These are phyloP conservation scores for Mortierella alpina DNA, from an alignment of 192 early-diverging fungal genomes.

Conservation along the genomic window DNA sequence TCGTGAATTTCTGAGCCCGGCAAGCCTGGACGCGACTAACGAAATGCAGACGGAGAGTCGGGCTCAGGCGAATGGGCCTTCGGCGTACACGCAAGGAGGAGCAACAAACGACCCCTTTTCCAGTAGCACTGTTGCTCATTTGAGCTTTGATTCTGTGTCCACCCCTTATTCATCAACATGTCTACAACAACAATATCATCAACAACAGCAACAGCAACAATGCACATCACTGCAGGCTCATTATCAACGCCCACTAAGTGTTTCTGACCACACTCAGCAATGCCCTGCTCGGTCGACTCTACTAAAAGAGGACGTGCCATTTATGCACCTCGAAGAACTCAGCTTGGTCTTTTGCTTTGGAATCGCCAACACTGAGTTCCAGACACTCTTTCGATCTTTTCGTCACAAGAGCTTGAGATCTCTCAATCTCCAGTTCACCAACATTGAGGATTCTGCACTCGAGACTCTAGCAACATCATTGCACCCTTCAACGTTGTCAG, in stretches of 20 bases:
- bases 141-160: too few relatives aligned
- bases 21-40: slow-evolving; percentile 1
- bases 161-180: background rate
- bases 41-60: too few relatives aligned
- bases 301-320: slow-evolving; percentile 19
- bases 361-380: slow-evolving; percentile 29
- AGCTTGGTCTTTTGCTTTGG: slow-evolving; percentile 43
- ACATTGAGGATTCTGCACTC: slow-evolving; percentile 42
- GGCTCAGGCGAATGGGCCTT: background rate
- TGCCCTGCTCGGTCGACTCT: background rate
- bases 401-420: slow-evolving; percentile 20
- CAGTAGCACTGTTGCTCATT: background rate
- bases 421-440: slow-evolving; percentile 46
- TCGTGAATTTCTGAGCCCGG: background rate
- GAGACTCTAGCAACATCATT: slow-evolving; percentile 19
- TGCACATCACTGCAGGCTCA: background rate
- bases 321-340: slow-evolving; percentile 43
- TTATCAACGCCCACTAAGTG: background rate
- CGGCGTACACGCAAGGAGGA: background rate
- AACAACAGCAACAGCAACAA: slow-evolving; percentile 10
- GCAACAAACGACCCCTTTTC: background rate
- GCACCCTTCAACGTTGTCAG: background rate
- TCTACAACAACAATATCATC: background rate
- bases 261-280: background rate
- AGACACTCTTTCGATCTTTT: slow-evolving; percentile 31